Evolutionary conservation across 1,284 basidiomycete genomes (phyloP), one percentile per base, ranked within the genome.

Genomic region (Puccinia coronata): DNA sequence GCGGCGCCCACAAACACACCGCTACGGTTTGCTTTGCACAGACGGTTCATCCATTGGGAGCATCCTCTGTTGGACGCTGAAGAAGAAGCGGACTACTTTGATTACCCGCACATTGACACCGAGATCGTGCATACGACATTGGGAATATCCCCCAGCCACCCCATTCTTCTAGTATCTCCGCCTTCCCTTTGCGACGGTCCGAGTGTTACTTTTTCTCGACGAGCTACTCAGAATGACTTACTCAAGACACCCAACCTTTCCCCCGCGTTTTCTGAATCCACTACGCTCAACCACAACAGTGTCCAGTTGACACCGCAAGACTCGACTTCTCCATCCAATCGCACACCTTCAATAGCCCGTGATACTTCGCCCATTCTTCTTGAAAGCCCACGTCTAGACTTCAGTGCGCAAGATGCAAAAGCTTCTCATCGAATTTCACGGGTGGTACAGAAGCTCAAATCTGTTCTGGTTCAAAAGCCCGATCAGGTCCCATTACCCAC

Each of bases 1-100:
- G 83, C 87, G 82, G 86, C 87, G 49, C 84, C 87, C 1, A 82
- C 71, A 43, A 80, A 82, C 6, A 88, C 87, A 5, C 87, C 87
- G 0, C 80, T 84, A 0, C 84, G 88, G 61, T 88, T 88, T 72
- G 86, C 85, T 23, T 75, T 86, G 43, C 87, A 87, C 75, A 84
- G 85, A 23, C 57, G 85, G 1, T 43, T 59, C 28, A 43, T n/a
- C 16, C 31, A 70, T 25, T 79, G 63, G 77, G 36, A 71, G 34
- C 31, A 57, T 25, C 31, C 49, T 36, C 20, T 70, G 1, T 18
- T 65, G 34, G 77, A 79, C 59, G 14, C 65, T 25, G 77, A 79
- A 47, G 77, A 79, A 49, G 23, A 69, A 55, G 47, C 39, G 1
- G 49, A 70, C 34, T 79, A 79, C 49, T 79, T 79, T 34, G 11